These are phyloP conservation scores for Neolentinus lepideus DNA, from an alignment of 1,284 basidiomycete species.

Conservation along the genomic window DNA sequence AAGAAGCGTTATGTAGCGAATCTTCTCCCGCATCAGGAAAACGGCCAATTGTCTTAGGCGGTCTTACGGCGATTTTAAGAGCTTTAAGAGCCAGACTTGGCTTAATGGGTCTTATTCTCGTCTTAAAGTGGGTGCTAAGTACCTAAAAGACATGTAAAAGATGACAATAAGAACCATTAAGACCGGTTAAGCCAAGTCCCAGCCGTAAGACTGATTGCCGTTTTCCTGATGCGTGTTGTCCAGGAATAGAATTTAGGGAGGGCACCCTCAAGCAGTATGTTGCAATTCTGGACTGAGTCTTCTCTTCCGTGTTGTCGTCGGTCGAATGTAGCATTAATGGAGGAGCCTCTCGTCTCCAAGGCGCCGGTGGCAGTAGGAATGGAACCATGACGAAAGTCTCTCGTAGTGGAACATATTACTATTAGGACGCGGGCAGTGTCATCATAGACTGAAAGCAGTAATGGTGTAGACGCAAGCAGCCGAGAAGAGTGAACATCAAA, in stretches of 20 bases:
- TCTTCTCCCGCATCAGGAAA: too few relatives aligned
- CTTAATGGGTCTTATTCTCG: too few relatives aligned
- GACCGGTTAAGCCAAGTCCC: too few relatives aligned
- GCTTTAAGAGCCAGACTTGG: too few relatives aligned
- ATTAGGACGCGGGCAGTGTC: slow-evolving; percentile 31
- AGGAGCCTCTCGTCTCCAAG: slow-evolving; percentile 35
- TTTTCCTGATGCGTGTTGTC: too few relatives aligned
- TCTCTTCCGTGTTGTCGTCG: slow-evolving; percentile 64
- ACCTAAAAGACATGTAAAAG: too few relatives aligned
- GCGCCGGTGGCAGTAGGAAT: slow-evolving; percentile 66
- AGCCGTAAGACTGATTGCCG: too few relatives aligned
- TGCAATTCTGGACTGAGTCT: slow-evolving; percentile 48
- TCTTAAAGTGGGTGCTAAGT: too few relatives aligned
- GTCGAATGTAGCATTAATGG: slow-evolving; percentile 48
- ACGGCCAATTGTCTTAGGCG: too few relatives aligned
- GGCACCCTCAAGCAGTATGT: too few relatives aligned
- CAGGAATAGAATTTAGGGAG: slow-evolving; percentile 66
- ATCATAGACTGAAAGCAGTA: neutral
- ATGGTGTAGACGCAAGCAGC: neutral
- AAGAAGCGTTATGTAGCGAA: slow-evolving; percentile 14
- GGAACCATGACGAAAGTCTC: slow-evolving; percentile 63
- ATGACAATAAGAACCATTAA: too few relatives aligned
- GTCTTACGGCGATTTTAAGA: too few relatives aligned
- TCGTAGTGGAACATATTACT: slow-evolving; percentile 53
- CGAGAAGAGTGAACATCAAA: neutral